Conservation (phyloP, 179 eudicot species). For the Kewa caespitosa region DNA sequence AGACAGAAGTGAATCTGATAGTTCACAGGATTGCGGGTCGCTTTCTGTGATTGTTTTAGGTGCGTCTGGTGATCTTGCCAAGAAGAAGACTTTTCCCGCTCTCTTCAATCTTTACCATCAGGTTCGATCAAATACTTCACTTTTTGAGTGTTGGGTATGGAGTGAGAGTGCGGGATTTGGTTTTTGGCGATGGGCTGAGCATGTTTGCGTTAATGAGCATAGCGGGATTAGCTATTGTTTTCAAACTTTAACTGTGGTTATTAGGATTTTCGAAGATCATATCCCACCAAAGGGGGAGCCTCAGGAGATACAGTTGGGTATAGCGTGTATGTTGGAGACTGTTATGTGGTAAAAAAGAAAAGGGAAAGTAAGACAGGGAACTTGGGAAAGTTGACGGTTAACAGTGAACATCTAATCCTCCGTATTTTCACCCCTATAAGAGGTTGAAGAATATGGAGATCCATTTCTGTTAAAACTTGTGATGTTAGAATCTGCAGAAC, state of each 20-base stretch:
- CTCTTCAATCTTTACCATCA: constrained; percentile 86
- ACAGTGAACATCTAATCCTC: not conserved
- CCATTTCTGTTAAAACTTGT: too few relatives aligned
- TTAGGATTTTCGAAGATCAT: not conserved
- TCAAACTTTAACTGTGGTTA: too few relatives aligned
- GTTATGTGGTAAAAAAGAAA: too few relatives aligned
- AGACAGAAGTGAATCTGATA: constrained; percentile 33
- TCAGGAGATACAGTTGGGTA: not conserved
- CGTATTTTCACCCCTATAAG: not conserved
- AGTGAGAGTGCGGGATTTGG: not conserved
- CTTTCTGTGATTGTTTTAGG: constrained; percentile 92
- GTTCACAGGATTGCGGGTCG: constrained; percentile 61
- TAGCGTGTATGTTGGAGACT: not conserved
- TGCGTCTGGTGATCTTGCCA: constrained; percentile 99
- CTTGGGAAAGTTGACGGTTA: not conserved
- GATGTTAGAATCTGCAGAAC: too few relatives aligned
- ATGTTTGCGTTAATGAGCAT: not conserved
- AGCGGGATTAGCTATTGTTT: too few relatives aligned
- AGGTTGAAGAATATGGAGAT: constrained; percentile 1
- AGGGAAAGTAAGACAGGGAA: not conserved
- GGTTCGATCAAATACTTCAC: constrained; percentile 36
- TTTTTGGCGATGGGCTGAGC: not conserved
- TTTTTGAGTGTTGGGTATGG: not conserved
- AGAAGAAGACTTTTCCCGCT: constrained; percentile 98
- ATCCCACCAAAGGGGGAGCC: not conserved